Base-by-base conservation (phyloP, 2,329 filamentous ascomycete species). In the Talaromyces sp. region DNA sequence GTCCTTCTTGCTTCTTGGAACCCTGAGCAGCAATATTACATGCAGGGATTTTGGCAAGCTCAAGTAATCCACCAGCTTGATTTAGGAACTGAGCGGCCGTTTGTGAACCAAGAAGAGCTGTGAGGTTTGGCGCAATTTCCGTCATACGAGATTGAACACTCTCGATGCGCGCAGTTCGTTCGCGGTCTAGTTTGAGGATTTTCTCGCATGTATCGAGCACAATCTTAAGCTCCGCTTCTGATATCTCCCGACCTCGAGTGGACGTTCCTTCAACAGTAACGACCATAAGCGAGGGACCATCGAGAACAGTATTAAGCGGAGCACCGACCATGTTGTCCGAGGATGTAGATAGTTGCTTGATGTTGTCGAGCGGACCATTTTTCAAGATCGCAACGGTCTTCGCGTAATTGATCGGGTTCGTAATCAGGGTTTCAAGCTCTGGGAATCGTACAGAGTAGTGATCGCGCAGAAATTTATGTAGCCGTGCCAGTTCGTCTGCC, bases 71-170 rank as follows among this genome's bases (percentile, higher is more conserved):
- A 62, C 94, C 94, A 0, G 91, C 89, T 60, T 91, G 90, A 73
- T 97, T 97, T 67, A 99, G 88, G n/a, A 99, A 84, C 75, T 97
- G 93, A 3, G 94, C 94, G 7, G 94, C 93, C 2, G 93, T 97
- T 17, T 96, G 81, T 0, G 93, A 94, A 17, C 94, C 94, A 59
- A 99, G 89, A 17, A 99, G 83, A 1, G 86, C 87, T 0, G 94
- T 96, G 56, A 97, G 77, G 67, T 99, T 99, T 0, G 94, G 94
- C 4, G 94, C 94, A 70, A 97, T 97, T 35, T 96, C 81, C 64
- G 89, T 94, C 90, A 99, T 97, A 61, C 94, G 89, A 36, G 93
- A 97, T 75, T 97, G 90, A 15, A 99, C 94, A 68, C 96, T 99
- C 70, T 94, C 88, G 1, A 90, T 96, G 56, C 99, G 81, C 0